phyloP scores from a whole-genome alignment of 371 early-diverging fungal species.

The Syncephalastrum monosporum region DNA sequence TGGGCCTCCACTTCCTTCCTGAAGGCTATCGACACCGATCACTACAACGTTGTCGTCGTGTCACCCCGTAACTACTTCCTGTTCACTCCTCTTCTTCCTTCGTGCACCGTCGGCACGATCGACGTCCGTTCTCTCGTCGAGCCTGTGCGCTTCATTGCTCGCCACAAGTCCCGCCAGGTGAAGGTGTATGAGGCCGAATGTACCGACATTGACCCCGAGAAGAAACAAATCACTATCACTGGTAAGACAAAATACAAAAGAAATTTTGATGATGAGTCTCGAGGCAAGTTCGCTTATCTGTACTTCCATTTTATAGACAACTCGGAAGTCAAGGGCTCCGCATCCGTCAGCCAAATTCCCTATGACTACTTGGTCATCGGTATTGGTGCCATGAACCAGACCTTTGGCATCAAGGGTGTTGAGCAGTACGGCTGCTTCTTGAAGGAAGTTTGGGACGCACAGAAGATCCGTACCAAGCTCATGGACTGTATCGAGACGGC shows the following conservation, averaged over 20 bases:
- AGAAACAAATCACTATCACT: slow-evolving; percentile 70
- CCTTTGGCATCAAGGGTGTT: slow-evolving; percentile 90
- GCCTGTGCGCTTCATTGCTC: slow-evolving; percentile 83
- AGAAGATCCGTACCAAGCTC: slow-evolving; percentile 81
- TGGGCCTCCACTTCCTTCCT: slow-evolving; percentile 87
- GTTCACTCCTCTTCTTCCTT: slow-evolving; percentile 90
- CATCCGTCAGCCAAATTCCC: slow-evolving; percentile 56
- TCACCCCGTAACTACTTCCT: slow-evolving; percentile 92
- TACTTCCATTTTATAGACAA: slow-evolving; percentile 50
- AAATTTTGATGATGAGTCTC: neutral
- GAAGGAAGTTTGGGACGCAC: slow-evolving; percentile 88
- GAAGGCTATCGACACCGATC: slow-evolving; percentile 69
- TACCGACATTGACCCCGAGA: slow-evolving; percentile 77
- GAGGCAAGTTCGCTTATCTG: neutral
- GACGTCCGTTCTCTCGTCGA: slow-evolving; percentile 83
- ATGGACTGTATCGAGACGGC: slow-evolving; percentile 92
- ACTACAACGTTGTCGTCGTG: slow-evolving; percentile 82
- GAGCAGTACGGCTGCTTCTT: slow-evolving; percentile 84
- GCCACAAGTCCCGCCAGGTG: slow-evolving; percentile 82
- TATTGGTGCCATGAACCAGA: slow-evolving; percentile 86
- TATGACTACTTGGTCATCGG: slow-evolving; percentile 92
- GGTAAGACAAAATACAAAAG: slow-evolving; percentile 39
- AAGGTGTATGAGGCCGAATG: slow-evolving; percentile 87
- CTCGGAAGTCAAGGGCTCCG: slow-evolving; percentile 67
- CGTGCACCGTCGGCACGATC: slow-evolving; percentile 83